A percentile compares a stretch with the other conserved stretches of the same genome.
phyloP scores from a whole-genome alignment of 139 green algal species.

The Bryopsis sp. region DNA sequence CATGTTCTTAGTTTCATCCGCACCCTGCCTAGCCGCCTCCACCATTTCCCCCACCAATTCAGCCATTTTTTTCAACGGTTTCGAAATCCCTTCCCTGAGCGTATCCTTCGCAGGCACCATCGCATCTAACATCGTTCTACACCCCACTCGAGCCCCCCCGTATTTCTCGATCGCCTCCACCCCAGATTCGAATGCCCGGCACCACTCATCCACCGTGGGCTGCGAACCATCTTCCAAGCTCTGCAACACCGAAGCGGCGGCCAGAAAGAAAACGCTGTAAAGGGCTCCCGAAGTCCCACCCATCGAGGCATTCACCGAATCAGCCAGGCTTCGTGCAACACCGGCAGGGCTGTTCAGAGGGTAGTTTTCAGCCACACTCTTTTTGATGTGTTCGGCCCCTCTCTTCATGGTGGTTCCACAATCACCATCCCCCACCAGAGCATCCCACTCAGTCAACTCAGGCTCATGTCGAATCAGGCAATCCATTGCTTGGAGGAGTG shows the following conservation, averaged over 20 bases:
- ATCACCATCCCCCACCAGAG: conserved; percentile 76
- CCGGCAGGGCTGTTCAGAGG: conserved; percentile 19
- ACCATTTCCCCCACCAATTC: neutral
- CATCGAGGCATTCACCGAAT: conserved; percentile 33
- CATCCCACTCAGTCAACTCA: conserved; percentile 17
- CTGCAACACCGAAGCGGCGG: conserved; percentile 13
- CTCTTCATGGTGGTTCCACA: conserved; percentile 59
- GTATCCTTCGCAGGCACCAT: conserved; percentile 46
- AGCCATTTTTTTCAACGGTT: conserved; percentile 11
- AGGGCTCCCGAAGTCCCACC: conserved; percentile 61
- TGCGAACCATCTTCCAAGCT: no score
- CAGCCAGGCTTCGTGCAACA: conserved; percentile 24
- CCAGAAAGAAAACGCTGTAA: conserved; percentile 50
- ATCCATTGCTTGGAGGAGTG: neutral
- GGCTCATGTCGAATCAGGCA: neutral
- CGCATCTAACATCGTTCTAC: conserved; percentile 75
- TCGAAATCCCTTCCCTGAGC: conserved; percentile 1
- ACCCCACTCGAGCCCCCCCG: conserved; percentile 44
- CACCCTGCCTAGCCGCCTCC: conserved; percentile 42
- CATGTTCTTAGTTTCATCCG: conserved; percentile 52
- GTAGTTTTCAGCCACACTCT: conserved; percentile 19
- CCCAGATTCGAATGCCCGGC: conserved; percentile 36
- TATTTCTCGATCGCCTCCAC: conserved; percentile 53
- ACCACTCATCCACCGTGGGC: conserved; percentile 21
- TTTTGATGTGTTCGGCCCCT: conserved; percentile 41